Evolutionary conservation across 129 eudicot species (phyloP).

Genomic region (Escallonia rubra): DNA sequence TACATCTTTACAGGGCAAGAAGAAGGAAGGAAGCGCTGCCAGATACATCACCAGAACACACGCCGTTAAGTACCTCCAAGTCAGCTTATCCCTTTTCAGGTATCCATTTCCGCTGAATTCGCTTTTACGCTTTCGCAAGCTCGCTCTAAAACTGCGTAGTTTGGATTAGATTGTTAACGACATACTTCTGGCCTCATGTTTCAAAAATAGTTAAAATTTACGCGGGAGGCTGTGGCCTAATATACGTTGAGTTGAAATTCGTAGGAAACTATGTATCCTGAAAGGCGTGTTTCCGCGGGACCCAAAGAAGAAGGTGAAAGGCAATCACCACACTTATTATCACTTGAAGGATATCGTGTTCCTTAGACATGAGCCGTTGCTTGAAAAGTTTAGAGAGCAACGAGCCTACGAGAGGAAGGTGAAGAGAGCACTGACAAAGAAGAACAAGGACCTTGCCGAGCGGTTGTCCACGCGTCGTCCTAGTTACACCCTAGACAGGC

Average conservation of each 20-base stretch:
- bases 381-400: constrained; percentile 64
- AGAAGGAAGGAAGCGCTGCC: constrained; percentile 93
- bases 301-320: constrained; percentile 93
- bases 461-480: constrained; percentile 61
- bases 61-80: constrained; percentile 75
- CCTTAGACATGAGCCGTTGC: constrained; percentile 72
- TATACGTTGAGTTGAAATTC: neutral
- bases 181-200: no score
- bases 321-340: constrained; percentile 85
- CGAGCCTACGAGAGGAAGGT: constrained; percentile 69
- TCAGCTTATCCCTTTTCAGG: constrained; percentile 82
- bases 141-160: no score
- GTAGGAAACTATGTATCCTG: constrained; percentile 78
- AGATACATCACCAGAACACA: constrained; percentile 75
- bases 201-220: no score
- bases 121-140: no score
- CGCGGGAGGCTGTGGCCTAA: neutral
- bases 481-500: constrained; percentile 62
- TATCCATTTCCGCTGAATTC: neutral
- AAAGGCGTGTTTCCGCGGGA: constrained; percentile 86
- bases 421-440: constrained; percentile 69
- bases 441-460: constrained; percentile 72
- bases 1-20: constrained; percentile 57
- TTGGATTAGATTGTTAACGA: no score
- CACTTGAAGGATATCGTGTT: constrained; percentile 78